Conservation (phyloP, 805 yeast species). For the Candida stauntonica region DNA sequence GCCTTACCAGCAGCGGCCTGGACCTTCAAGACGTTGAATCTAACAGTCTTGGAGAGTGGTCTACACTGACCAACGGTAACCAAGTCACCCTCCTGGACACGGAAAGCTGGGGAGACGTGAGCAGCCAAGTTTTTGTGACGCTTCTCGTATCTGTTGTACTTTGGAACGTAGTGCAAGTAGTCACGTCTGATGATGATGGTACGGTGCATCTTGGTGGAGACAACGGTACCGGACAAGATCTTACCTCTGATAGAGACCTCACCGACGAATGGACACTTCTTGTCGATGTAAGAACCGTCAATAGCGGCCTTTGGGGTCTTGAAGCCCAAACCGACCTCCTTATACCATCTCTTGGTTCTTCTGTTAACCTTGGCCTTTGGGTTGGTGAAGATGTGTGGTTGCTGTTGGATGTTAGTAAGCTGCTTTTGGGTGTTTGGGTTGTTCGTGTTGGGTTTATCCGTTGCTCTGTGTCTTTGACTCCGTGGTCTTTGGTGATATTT, state of each 20-base stretch:
- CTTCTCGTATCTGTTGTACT: conserved; percentile 99
- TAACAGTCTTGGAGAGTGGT: conserved; percentile 99
- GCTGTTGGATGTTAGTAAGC: conserved; percentile 57
- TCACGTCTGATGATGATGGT: conserved; percentile 99
- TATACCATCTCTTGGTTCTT: conserved; percentile 99
- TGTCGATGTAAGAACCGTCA: conserved; percentile 98
- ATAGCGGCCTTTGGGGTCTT: conserved; percentile 99
- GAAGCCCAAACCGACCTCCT: conserved; percentile 99
- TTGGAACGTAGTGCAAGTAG: conserved; percentile 99
- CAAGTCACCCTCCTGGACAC: conserved; percentile 97
- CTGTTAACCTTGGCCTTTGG: conserved; percentile 98
- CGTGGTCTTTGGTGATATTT: too few species aligned
- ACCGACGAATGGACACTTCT: conserved; percentile 99
- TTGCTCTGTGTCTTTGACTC: too few species aligned
- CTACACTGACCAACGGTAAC: conserved; percentile 99
- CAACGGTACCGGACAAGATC: conserved; percentile 98
- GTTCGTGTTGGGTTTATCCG: too few species aligned
- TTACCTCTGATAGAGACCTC: conserved; percentile 98
- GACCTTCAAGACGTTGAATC: conserved; percentile 99
- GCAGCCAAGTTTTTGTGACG: conserved; percentile 99
- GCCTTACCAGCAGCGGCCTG: conserved; percentile 82
- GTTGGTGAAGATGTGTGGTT: conserved; percentile 99
- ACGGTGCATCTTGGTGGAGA: conserved; percentile 99
- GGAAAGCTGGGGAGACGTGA: conserved; percentile 99
- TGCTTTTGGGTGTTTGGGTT: neutral